Base-by-base conservation (phyloP, 2,329 filamentous ascomycete species). In the Neophaeococcomyces aloes region DNA sequence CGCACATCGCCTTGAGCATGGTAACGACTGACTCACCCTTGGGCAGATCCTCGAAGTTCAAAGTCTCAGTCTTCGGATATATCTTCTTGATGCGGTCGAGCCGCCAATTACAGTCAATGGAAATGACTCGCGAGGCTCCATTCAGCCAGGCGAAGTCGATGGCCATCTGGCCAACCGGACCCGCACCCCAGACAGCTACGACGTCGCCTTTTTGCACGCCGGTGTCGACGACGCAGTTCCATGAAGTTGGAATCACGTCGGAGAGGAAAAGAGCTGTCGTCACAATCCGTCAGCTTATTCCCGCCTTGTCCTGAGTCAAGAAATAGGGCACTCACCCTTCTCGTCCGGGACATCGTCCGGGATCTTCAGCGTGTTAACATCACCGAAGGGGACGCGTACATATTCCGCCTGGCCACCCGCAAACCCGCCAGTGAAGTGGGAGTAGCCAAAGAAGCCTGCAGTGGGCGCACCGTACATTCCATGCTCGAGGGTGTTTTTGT, bases 341-440 rank as follows among this genome's bases (percentile, higher is more conserved):
- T 94, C 87, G 56, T 94, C 86, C 0, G 86, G 83, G 0, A 94
- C 81, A 52, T 75, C 74, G 42, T 83, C 79, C 1, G 87, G 86
- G 5, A 94, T 76, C 55, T 81, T 78, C 10, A 94, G 70, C 17
- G 94, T 68, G 57, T 94, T 94, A 47, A 86, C 79, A 54, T 91
- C 83, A 21, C 78, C 86, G 23, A 79, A 75, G 0, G 87, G 86
- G 6, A 93, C 85, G 6, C 86, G 76, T 0, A 88, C 81, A 56
- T 86, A 94, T 64, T 94, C 87, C 3, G 86, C 83, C 62, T 94
- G 87, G 0, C 86, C 86, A 38, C 87, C 86, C 1, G 86, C 85
- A 58, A 89, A 94, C 0, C 87, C 87, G 4, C 86, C 86, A 0
- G 83, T 87, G 58, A 94, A 85, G 44, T 68, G 81, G 2, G 76